Evolutionary conservation across 2,329 filamentous ascomycete genomes (phyloP).

Genomic region (Pseudogymnoascus sp.): DNA sequence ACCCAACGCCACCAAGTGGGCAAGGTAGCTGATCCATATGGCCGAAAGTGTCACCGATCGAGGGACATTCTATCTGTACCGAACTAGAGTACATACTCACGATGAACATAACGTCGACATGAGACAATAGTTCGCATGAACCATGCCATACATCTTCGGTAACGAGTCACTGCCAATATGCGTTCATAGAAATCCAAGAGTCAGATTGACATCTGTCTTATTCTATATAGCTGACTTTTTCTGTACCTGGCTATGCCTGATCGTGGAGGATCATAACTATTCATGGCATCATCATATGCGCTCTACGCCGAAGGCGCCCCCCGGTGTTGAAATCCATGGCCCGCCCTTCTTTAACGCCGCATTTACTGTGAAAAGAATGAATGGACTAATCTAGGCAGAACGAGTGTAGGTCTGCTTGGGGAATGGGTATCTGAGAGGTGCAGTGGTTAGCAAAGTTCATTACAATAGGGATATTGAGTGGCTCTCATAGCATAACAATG

Average conservation of each 20-base stretch:
- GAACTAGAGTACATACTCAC: not conserved
- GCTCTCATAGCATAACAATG: not conserved
- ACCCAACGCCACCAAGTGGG: conserved; percentile 42
- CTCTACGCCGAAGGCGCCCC: conserved; percentile 19
- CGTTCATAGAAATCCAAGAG: not conserved
- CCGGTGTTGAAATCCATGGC: conserved; percentile 53
- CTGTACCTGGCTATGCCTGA: conserved; percentile 24
- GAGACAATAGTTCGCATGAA: not conserved
- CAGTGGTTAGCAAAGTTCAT: conserved; percentile 9
- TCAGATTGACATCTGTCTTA: not conserved
- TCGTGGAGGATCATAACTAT: conserved; percentile 33
- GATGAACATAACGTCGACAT: not conserved
- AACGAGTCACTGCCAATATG: conserved; percentile 1
- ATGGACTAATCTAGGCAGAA: conserved; percentile 31
- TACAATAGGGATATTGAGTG: not conserved
- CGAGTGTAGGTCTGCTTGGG: conserved; percentile 70
- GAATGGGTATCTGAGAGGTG: conserved; percentile 62
- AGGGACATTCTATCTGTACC: conserved; percentile 5
- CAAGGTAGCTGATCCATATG: conserved; percentile 38
- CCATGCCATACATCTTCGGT: not conserved
- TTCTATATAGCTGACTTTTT: conserved; percentile 12
- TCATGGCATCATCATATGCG: conserved; percentile 14
- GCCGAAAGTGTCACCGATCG: not conserved
- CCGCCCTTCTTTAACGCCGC: conserved; percentile 26
- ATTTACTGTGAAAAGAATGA: conserved; percentile 35